Conservation (phyloP, 106 monocot species). For the Acorus calamus region DNA sequence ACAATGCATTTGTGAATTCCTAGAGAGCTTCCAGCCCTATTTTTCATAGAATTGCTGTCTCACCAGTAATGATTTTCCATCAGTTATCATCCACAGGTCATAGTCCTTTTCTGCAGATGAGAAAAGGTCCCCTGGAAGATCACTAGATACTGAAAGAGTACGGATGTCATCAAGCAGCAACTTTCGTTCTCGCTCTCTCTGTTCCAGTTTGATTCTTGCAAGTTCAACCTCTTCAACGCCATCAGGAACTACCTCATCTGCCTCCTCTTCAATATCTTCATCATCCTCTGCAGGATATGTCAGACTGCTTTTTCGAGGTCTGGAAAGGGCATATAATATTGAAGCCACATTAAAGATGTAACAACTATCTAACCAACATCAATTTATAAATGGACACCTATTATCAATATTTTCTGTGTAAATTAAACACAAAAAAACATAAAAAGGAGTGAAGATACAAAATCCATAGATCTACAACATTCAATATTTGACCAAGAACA, state of each 20-base stretch:
- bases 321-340: constrained; percentile 8
- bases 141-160: constrained; percentile 27
- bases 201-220: constrained; percentile 77
- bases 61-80: constrained; percentile 64
- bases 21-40: no score
- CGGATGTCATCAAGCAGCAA: constrained; percentile 84
- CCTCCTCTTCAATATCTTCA: constrained; percentile 77
- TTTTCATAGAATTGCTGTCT: no score
- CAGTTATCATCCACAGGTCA: constrained; percentile 57
- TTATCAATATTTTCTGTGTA: no score
- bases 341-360: no score
- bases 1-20: no score
- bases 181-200: constrained; percentile 76
- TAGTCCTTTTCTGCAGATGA: constrained; percentile 22
- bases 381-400: not conserved
- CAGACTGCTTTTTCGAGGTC: constrained; percentile 70
- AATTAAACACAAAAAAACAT: no score
- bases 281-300: constrained; percentile 72
- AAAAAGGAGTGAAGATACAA: no score
- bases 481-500: no score
- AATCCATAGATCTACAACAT: no score
- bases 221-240: constrained; percentile 97
- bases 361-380: not conserved
- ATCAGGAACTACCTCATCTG: constrained; percentile 92
- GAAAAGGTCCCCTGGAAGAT: constrained; percentile 14